phyloP scores from a whole-genome alignment of 2,329 filamentous ascomycete species.

The Arthrobotrys pseudoclavata region DNA sequence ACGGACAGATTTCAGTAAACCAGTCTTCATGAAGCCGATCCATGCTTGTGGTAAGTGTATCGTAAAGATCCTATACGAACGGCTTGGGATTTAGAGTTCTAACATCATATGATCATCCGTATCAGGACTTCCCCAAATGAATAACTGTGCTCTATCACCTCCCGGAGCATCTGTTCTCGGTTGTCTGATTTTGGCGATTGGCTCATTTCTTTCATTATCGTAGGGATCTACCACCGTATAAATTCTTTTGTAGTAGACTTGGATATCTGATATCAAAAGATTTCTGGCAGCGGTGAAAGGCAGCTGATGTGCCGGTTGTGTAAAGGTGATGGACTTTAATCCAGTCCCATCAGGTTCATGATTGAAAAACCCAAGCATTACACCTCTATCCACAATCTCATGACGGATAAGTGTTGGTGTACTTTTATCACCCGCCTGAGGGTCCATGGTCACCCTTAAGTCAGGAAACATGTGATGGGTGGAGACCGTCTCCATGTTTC shows the following conservation, averaged over 20 bases:
- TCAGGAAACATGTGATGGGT: slow-evolving; percentile 68
- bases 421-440: slow-evolving; percentile 22
- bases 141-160: slow-evolving; percentile 7
- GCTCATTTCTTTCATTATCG: slow-evolving; percentile 19
- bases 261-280: slow-evolving; percentile 59
- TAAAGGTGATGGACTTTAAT: slow-evolving; percentile 64
- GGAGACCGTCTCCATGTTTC: slow-evolving; percentile 65
- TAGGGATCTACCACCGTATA: slow-evolving; percentile 62
- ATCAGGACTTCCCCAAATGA: slow-evolving; percentile 15
- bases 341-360: slow-evolving; percentile 61
- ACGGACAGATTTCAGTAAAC: slow-evolving; percentile 31
- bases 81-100: slow-evolving; percentile 19
- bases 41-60: slow-evolving; percentile 18
- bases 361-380: slow-evolving; percentile 66
- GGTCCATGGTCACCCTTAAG: slow-evolving; percentile 63
- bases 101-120: slow-evolving; percentile 9
- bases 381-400: slow-evolving; percentile 64
- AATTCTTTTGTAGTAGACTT: slow-evolving; percentile 61
- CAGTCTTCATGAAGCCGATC: slow-evolving; percentile 6
- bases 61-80: slow-evolving; percentile 24
- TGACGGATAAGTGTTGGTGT: slow-evolving; percentile 64
- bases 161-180: not conserved
- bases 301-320: slow-evolving; percentile 67
- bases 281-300: slow-evolving; percentile 63
- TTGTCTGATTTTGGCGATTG: slow-evolving; percentile 23